These are phyloP conservation scores for Apophysomyces sp. DNA, from an alignment of 371 early-diverging fungal genomes.

Conservation along the genomic window DNA sequence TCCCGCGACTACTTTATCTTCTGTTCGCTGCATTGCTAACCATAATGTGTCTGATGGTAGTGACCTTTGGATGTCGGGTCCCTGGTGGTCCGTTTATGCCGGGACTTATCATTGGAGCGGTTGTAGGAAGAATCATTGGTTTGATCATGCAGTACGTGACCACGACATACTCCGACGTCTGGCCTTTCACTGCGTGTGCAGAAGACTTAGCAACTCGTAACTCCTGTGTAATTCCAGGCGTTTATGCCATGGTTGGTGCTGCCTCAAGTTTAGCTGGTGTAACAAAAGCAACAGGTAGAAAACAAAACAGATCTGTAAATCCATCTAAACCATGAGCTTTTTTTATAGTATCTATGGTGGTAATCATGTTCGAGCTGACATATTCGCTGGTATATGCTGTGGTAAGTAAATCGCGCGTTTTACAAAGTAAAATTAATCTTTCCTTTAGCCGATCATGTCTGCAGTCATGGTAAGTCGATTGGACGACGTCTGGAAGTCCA, in stretches of 20 bases:
- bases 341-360: constrained; percentile 75
- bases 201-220: constrained; percentile 40
- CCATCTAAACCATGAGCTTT: background rate
- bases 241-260: constrained; percentile 95
- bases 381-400: constrained; percentile 79
- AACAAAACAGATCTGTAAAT: background rate
- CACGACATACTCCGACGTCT: constrained; percentile 51
- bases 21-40: constrained; percentile 65
- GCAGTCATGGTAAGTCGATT: constrained; percentile 68
- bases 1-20: constrained; percentile 36
- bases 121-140: constrained; percentile 89
- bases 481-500: background rate
- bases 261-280: constrained; percentile 91
- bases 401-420: constrained; percentile 16
- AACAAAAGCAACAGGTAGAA: constrained; percentile 82
- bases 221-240: constrained; percentile 87
- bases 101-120: constrained; percentile 89
- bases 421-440: background rate
- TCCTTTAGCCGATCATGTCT: constrained; percentile 80
- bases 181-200: constrained; percentile 66
- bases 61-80: constrained; percentile 84
- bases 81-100: constrained; percentile 95
- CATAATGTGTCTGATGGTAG: constrained; percentile 65
- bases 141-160: constrained; percentile 72
- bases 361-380: constrained; percentile 97